A percentile compares a stretch with the other conserved stretches of the same genome.
phyloP scores from a whole-genome alignment of 2,329 filamentous ascomycete genomes.

The Emericellopsis cladophorae region DNA sequence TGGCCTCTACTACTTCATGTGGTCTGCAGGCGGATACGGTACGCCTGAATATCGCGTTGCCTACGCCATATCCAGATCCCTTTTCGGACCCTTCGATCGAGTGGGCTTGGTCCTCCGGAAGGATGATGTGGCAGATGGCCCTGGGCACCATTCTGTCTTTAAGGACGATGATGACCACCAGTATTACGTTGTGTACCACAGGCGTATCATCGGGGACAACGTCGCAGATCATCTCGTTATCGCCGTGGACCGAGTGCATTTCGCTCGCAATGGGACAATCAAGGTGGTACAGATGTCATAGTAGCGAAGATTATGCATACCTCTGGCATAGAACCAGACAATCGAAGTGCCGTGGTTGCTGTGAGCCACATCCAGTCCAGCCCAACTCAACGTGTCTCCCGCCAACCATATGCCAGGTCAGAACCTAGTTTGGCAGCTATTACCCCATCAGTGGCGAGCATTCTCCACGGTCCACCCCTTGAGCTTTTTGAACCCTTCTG shows the following conservation, averaged over 20 bases:
- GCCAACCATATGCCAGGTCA: too few relatives aligned
- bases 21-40: conserved; percentile 5
- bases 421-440: too few relatives aligned
- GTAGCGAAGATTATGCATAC: too few relatives aligned
- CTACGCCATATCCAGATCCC: conserved; percentile 4
- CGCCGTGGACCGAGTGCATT: conserved; percentile 3
- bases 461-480: too few relatives aligned
- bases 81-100: conserved; percentile 3
- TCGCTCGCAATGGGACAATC: conserved; percentile 4
- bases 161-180: conserved; percentile 3
- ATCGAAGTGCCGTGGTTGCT: too few relatives aligned
- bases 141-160: conserved; percentile 5
- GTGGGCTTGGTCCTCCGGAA: conserved; percentile 3
- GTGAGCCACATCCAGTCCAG: too few relatives aligned
- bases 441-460: too few relatives aligned
- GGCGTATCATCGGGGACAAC: conserved; percentile 4
- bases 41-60: conserved; percentile 4
- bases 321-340: too few relatives aligned
- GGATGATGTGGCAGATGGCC: conserved; percentile 5
- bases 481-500: too few relatives aligned
- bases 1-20: conserved; percentile 6
- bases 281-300: conserved; percentile 4
- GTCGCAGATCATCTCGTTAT: conserved; percentile 3
- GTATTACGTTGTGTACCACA: conserved; percentile 5
- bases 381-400: too few relatives aligned